Conservation (phyloP, 805 yeast genomes). For the Zygosaccharomyces siamensis region DNA sequence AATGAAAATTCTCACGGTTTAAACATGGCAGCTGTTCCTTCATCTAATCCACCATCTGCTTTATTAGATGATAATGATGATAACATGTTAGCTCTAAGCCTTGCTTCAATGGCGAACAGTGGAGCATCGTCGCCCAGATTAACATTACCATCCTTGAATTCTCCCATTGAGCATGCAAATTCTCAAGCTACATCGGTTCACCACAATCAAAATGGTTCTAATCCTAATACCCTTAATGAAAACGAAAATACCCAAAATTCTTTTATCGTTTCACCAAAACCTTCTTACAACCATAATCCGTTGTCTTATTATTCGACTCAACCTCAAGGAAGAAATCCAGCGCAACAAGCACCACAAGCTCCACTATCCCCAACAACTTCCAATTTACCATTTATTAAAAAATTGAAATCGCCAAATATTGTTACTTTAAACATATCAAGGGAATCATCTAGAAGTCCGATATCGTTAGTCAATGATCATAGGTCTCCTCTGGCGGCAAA, state of each 20-base stretch:
- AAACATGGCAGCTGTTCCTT: conserved; percentile 11
- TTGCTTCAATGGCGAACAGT: conserved; percentile 36
- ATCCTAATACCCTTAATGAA: conserved; percentile 2
- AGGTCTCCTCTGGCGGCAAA: conserved; percentile 23
- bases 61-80: conserved; percentile 33
- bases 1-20: conserved; percentile 5
- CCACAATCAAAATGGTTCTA: conserved; percentile 1
- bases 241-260: conserved; percentile 12
- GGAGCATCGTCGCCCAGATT: conserved; percentile 34
- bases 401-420: conserved; percentile 32
- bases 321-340: conserved; percentile 1
- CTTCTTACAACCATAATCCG: conserved; percentile 23
- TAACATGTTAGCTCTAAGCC: conserved; percentile 33
- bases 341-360: conserved; percentile 12
- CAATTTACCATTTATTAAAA: conserved; percentile 28
- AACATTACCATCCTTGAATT: conserved; percentile 27
- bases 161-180: conserved; percentile 21
- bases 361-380: conserved; percentile 21
- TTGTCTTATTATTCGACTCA: conserved; percentile 19
- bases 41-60: conserved; percentile 19
- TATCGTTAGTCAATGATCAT: conserved; percentile 22
- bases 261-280: conserved; percentile 22
- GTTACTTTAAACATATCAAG: conserved; percentile 33
- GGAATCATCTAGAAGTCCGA: conserved; percentile 32
- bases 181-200: conserved; percentile 4